Percentiles rank a stretch among this genome's conserved stretches.
These are phyloP conservation scores for Aspergillus neoniger DNA, from an alignment of 2,329 filamentous ascomycete genomes.

Conservation along the genomic window DNA sequence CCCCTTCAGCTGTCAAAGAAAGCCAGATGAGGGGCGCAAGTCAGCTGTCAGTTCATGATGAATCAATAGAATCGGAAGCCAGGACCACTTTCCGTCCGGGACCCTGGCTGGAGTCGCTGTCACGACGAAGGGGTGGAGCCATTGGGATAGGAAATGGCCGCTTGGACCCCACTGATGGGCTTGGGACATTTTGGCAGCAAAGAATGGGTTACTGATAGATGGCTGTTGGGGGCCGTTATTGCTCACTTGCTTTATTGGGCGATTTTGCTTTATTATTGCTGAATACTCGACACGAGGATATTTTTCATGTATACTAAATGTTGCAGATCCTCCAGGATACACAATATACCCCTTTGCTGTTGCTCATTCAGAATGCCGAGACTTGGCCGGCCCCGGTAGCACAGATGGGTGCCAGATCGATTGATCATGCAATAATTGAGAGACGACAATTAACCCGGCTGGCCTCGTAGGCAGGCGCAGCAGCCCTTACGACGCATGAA, in stretches of 20 bases:
- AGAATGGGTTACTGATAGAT: slow-evolving; percentile 28
- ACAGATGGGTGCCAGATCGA: neutral
- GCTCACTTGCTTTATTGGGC: neutral
- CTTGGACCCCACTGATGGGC: neutral
- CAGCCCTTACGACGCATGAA: neutral
- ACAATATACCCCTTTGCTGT: neutral
- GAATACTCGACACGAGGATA: neutral
- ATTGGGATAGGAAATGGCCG: neutral
- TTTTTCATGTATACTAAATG: neutral
- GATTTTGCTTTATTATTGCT: neutral
- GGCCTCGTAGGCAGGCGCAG: too few relatives aligned
- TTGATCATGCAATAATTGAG: neutral
- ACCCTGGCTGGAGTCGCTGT: neutral
- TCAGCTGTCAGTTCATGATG: neutral
- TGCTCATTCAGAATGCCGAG: neutral
- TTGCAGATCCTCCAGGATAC: neutral
- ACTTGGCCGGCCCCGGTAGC: neutral
- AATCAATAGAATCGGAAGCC: neutral
- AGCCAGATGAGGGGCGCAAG: neutral
- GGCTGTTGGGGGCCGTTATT: neutral
- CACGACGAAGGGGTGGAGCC: neutral
- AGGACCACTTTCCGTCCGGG: neutral
- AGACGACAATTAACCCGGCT: neutral
- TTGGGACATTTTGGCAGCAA: slow-evolving; percentile 25
- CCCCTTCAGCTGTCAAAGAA: too few relatives aligned